A percentile compares a stretch with the other conserved stretches of the same genome.
phyloP scores from a whole-genome alignment of 768 basidiomycete genomes.

The Leccinum rimulosum region DNA sequence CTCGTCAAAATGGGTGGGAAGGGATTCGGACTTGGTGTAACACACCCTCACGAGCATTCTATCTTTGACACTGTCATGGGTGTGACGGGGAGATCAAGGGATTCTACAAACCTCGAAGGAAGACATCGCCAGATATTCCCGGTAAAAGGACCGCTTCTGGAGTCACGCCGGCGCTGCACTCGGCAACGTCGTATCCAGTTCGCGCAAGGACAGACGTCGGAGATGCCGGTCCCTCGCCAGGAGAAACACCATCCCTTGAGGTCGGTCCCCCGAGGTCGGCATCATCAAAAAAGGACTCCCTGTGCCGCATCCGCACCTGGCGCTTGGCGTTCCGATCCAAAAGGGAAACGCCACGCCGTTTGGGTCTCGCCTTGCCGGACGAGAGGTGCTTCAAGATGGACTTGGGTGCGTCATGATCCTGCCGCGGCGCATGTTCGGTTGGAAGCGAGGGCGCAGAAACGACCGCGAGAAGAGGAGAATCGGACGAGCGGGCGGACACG shows the following conservation, averaged over 20 bases:
- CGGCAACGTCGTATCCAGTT: slow-evolving; percentile 50
- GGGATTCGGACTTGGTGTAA: slow-evolving; percentile 53
- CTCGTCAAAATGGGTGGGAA: slow-evolving; percentile 63
- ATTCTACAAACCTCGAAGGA: slow-evolving; percentile 66
- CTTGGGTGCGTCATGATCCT: slow-evolving; percentile 14
- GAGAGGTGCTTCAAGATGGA: slow-evolving; percentile 26
- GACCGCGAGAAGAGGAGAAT: slow-evolving; percentile 20
- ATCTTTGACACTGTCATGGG: slow-evolving; percentile 48
- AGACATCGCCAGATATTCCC: slow-evolving; percentile 46
- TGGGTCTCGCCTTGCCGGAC: slow-evolving; percentile 4
- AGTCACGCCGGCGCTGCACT: slow-evolving; percentile 64
- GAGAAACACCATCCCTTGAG: slow-evolving; percentile 1
- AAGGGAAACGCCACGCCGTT: slow-evolving; percentile 14
- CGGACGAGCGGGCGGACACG: slow-evolving; percentile 22
- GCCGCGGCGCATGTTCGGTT: slow-evolving; percentile 3
- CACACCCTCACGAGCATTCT: slow-evolving; percentile 84
- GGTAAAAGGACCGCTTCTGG: slow-evolving; percentile 21
- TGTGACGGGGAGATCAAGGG: neutral
- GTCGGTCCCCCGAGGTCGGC: neutral
- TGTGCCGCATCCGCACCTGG: slow-evolving; percentile 8
- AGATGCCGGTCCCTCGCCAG: slow-evolving; percentile 42
- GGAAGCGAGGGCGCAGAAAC: slow-evolving; percentile 11
- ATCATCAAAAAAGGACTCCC: slow-evolving; percentile 24
- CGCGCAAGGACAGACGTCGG: slow-evolving; percentile 69
- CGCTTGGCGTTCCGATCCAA: slow-evolving; percentile 12